Base-by-base conservation (phyloP, 2,329 filamentous ascomycete species). In the Aotearoamyces nothofagi region DNA sequence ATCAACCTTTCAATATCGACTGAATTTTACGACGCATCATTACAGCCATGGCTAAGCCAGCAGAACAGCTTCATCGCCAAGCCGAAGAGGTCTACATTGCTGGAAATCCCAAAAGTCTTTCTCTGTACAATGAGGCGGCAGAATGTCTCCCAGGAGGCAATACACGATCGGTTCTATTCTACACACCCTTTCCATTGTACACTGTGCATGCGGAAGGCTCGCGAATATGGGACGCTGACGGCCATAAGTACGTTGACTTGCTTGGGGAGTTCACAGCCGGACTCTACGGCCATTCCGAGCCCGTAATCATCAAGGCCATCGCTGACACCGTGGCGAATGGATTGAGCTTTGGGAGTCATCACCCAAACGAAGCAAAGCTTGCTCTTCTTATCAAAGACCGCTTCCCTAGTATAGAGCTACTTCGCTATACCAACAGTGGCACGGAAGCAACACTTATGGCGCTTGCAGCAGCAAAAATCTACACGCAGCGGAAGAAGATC, bases 391-490 rank as follows among this genome's bases (percentile, higher is more conserved):
- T 77, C n/a, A 63, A 58, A 32, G 40, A 50, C 7, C 57, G 71
- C 3, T 75, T 78, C 38, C 39, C 41, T 7, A 32, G 43, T 5
- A 50, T 76, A 4, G 67, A 71, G 5, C 55, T 58, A 9, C 50
- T 76, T 3, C 58, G 73, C 2, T 76, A 78, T 46, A 61, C 65
- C 23, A 78, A 77, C 46, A 73, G 68, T 0, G 73, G 73, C 2
- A 78, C 73, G 0, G 73, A 78, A 45, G 69, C 70, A 4, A 77
- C 70, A 28, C 54, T 69, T 4, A 63, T 71, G 42, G 69, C 69
- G 3, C 43, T 78, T 2, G 62, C 60, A n/a, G 33, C 39, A 6
- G 39, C 43, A 3, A n/a, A 32, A 4, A 34, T 30, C 5, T 38
- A 33, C 14, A 46, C 43, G 2, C 30, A 30, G 8, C 29, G 39